Evolutionary conservation across 1,284 basidiomycete species (phyloP).

Genomic region (Waitea zeae): DNA sequence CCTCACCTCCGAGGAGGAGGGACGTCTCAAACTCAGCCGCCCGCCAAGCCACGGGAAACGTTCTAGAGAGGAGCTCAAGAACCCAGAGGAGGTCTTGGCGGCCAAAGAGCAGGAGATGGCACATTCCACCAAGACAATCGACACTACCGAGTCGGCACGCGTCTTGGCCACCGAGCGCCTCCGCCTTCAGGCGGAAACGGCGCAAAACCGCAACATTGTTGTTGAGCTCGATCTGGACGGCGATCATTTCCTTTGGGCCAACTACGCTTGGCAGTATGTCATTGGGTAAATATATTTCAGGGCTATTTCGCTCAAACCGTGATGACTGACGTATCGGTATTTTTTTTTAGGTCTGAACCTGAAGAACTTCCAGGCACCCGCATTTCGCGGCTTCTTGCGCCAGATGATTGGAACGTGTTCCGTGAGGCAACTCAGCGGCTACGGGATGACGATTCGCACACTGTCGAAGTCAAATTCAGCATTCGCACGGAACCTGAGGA

Average conservation of each 20-base stretch:
- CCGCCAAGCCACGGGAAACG: constrained; percentile 32
- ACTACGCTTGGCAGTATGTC: constrained; percentile 86
- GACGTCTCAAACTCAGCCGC: constrained; percentile 27
- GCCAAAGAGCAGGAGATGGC: constrained; percentile 11
- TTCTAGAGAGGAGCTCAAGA: constrained; percentile 35
- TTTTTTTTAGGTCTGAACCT: constrained; percentile 57
- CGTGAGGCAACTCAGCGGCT: constrained; percentile 76
- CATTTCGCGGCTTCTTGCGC: constrained; percentile 71
- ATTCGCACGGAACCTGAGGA: constrained; percentile 55
- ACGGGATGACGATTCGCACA: constrained; percentile 85
- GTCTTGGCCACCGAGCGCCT: constrained; percentile 73
- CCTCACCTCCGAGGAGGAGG: constrained; percentile 39
- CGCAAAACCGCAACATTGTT: constrained; percentile 88
- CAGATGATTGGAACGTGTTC: constrained; percentile 78
- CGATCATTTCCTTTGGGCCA: constrained; percentile 85
- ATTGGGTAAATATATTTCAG: constrained; percentile 55
- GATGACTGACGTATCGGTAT: no score
- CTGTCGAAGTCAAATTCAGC: constrained; percentile 83
- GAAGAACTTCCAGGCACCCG: constrained; percentile 66
- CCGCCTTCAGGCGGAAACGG: constrained; percentile 76
- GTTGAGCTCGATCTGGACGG: constrained; percentile 91
- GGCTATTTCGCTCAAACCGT: constrained; percentile 5
- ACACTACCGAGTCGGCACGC: constrained; percentile 52
- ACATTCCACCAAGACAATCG: constrained; percentile 30
- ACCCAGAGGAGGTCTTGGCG: constrained; percentile 8